Evolutionary conservation across 2,329 filamentous ascomycete genomes (phyloP), one percentile per base, ranked within the genome.

Genomic region (Cercospora beticola): DNA sequence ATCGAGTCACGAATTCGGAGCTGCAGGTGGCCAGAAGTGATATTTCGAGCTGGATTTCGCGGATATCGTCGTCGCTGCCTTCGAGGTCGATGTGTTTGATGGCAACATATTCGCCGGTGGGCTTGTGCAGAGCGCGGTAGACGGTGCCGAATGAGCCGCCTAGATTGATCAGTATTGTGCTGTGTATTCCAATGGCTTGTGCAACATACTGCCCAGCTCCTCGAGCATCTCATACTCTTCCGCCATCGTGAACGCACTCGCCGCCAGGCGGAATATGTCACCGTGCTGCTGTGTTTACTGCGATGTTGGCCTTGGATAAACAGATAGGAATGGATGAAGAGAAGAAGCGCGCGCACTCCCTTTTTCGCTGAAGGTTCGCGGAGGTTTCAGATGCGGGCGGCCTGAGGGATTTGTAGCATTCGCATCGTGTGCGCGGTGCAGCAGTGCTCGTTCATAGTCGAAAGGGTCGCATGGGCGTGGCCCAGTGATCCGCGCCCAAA

Each of bases 51-150:
- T 99, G 94, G 68, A 99, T 98, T 79, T 99, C 95, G 80, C 94
- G 91, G 68, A 99, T 97, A 79, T 99, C 95, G 82, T 99, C 95
- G 81, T 97, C 94, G 84, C 93, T 98, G 68, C 94, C 97, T 82
- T 99, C 95, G 78, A 99, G 92, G 80, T 99, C 95, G 80, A 99
- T 98, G 93, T 98, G 79, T 82, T 99, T 99, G 81, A 99, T 95
- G 33, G 95, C 95, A 64, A 98, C 95, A 49, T 94, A 91, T 76
- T 97, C 93, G 72, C 94, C 94, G 0, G 94, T 97, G 30, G 88
- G 84, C 78, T 90, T 92, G 76, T 98, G 93, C 77, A 97, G 94
- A 62, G 93, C 95, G 81, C 97, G 97, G 86, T 97, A 99, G 33
- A 99, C 95, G 56, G 94, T 89, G 66, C 95, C 95, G 80, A 99